Base-by-base conservation (phyloP, 2,329 filamentous ascomycete genomes). In the Botrytis squamosa region DNA sequence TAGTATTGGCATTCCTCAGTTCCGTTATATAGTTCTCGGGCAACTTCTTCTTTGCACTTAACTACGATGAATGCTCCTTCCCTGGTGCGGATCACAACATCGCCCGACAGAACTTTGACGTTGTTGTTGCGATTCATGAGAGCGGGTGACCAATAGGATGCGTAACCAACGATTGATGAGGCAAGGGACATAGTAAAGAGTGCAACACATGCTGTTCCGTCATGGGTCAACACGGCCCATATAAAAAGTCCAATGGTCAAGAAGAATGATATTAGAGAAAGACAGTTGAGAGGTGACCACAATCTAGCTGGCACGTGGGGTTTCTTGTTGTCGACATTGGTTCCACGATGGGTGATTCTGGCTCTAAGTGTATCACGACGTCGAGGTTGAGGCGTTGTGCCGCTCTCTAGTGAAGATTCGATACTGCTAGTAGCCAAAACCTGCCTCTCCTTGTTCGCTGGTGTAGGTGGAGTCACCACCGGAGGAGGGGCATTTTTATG, bases 41-140 rank as follows among this genome's bases (percentile, higher is more conserved):
- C 87, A 2, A 91, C 86, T 46, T 89, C 85, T 79, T 91, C 88
- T 8, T 85, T 84, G 77, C 89, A 90, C 64, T 83, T 83, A 25
- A 91, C 82, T 10, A 90, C 82, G 3, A 91, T 79, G 76, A 91
- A 90, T 1, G 87, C 88, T 1, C 88, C 88, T 76, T 88, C 86
- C 9, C 88, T 85, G 1, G 89, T 90, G 42, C 86, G 85, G 72
- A 91, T 89, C 42, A 90, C 85, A n/a, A 91, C 85, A 75, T 91
- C 88, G 2, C 88, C 88, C 3, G 76, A 77, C 1, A 88, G 88
- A 0, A 81, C 80, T 52, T 84, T 80, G 44, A 85, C 84, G 10
- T 80, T 84, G 71, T 86, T 84, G 67, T 82, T 83, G 38, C 88
- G 85, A 52, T 84, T 84, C 82, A 86, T 87, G 33, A 90, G 83